Conservation (phyloP, 2,329 filamentous ascomycete genomes). For the Ophiostoma populinum region DNA sequence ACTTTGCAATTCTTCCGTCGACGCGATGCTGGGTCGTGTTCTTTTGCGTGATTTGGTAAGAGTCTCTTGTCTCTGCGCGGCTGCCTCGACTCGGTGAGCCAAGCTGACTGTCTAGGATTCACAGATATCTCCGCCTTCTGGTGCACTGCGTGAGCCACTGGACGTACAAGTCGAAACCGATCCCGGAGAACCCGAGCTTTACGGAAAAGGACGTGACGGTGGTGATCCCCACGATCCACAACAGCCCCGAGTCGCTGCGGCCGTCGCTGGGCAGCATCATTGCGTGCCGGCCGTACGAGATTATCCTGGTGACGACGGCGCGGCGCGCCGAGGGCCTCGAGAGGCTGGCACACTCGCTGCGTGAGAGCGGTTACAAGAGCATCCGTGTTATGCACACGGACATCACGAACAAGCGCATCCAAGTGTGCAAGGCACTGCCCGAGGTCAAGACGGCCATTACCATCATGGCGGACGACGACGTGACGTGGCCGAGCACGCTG, state of each 20-base stretch:
- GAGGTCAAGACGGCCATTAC: constrained; percentile 71
- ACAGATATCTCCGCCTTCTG: constrained; percentile 73
- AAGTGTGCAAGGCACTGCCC: constrained; percentile 82
- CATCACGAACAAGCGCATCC: constrained; percentile 88
- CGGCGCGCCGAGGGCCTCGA: constrained; percentile 56
- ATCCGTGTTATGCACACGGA: constrained; percentile 60
- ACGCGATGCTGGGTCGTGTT: too few species aligned
- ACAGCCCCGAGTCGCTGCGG: constrained; percentile 66
- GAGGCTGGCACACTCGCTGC: constrained; percentile 44
- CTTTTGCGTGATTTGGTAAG: too few species aligned
- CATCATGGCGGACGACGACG: constrained; percentile 89
- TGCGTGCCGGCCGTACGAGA: constrained; percentile 47
- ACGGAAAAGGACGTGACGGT: constrained; percentile 78
- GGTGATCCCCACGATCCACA: constrained; percentile 83
- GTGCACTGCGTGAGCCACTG: constrained; percentile 77
- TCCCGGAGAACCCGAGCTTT: constrained; percentile 64
- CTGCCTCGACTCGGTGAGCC: too few species aligned
- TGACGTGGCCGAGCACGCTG: constrained; percentile 75
- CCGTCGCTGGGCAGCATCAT: constrained; percentile 67
- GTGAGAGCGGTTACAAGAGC: constrained; percentile 26
- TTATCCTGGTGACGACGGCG: constrained; percentile 77
- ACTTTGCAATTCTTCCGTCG: too few species aligned
- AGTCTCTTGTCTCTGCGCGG: too few species aligned
- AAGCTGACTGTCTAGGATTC: constrained; percentile 38
- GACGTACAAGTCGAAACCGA: constrained; percentile 69